Conservation (phyloP, 164 flowering plant species). For the Tetrastigma voinierianum region DNA sequence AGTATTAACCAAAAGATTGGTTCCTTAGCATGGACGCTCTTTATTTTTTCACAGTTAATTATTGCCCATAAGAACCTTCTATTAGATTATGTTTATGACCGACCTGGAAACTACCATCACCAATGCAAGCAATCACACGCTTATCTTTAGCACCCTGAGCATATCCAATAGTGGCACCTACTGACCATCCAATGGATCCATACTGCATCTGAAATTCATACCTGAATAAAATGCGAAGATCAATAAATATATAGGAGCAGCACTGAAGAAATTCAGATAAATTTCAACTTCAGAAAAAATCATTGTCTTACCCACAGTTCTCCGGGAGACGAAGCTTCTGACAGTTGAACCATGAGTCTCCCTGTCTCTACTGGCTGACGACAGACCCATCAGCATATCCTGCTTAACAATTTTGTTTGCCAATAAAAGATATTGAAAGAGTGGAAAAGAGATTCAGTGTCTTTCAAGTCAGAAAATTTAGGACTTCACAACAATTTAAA, state of each 20-base stretch:
- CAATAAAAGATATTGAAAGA: background rate
- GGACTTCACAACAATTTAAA: no score
- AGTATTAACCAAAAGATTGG: background rate
- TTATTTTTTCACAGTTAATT: background rate
- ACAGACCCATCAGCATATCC: constrained; percentile 54
- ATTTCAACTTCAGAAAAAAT: background rate
- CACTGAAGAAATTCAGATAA: background rate
- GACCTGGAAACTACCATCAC: constrained; percentile 94
- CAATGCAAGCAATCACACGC: constrained; percentile 76
- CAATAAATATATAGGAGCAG: background rate
- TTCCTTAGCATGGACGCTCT: no score
- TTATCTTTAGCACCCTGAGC: constrained; percentile 66
- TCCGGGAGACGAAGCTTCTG: constrained; percentile 69
- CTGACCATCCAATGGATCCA: constrained; percentile 90
- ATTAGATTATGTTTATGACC: constrained; percentile 2
- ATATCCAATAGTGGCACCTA: constrained; percentile 82
- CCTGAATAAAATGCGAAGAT: constrained; percentile 27
- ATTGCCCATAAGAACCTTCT: background rate
- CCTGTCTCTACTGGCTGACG: constrained; percentile 81
- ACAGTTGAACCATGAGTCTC: constrained; percentile 85
- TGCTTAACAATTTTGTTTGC: constrained; percentile 18
- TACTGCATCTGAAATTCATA: constrained; percentile 91
- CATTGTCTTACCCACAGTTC: constrained; percentile 58
- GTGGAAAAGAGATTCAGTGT: background rate
- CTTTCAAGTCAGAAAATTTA: no score